Percentiles rank a stretch among this genome's conserved stretches.
phyloP scores from a whole-genome alignment of 2,329 filamentous ascomycete genomes.

The Penicillium sp. region DNA sequence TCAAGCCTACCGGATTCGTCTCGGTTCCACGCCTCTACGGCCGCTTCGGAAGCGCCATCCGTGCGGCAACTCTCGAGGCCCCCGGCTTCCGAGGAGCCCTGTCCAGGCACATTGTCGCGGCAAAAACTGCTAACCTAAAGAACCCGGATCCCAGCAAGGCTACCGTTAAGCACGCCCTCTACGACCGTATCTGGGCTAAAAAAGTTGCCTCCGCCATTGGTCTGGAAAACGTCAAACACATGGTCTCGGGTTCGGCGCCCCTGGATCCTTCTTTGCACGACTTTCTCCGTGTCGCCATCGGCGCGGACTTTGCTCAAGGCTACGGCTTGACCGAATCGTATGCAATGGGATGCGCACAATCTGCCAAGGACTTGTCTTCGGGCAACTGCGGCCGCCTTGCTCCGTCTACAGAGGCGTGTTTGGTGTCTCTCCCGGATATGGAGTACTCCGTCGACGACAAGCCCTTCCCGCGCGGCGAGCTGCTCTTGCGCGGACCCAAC shows the following conservation, averaged over 20 bases:
- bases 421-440: conserved; percentile 89
- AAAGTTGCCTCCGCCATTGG: conserved; percentile 86
- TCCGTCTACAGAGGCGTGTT: conserved; percentile 73
- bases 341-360: conserved; percentile 74
- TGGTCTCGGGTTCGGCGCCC: conserved; percentile 89
- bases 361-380: conserved; percentile 70
- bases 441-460: conserved; percentile 89
- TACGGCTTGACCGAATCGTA: conserved; percentile 96
- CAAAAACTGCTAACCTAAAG: conserved; percentile 80
- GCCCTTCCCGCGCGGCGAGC: conserved; percentile 86
- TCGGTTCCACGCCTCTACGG: conserved; percentile 93
- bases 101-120: conserved; percentile 76
- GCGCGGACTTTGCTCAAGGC: conserved; percentile 79
- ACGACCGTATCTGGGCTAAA: conserved; percentile 79
- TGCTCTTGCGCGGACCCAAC: conserved; percentile 79
- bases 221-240: conserved; percentile 70
- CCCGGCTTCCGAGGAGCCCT: conserved; percentile 80
- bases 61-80: conserved; percentile 76
- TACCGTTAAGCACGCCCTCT: conserved; percentile 60
- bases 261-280: conserved; percentile 86
- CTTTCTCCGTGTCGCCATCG: conserved; percentile 84
- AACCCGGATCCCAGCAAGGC: conserved; percentile 70
- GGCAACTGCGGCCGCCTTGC: conserved; percentile 82
- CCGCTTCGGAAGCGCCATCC: conserved; percentile 83
- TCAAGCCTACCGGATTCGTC: conserved; percentile 81